phyloP scores from a whole-genome alignment of 306 rosid species.

The Begonia loranthoides region DNA sequence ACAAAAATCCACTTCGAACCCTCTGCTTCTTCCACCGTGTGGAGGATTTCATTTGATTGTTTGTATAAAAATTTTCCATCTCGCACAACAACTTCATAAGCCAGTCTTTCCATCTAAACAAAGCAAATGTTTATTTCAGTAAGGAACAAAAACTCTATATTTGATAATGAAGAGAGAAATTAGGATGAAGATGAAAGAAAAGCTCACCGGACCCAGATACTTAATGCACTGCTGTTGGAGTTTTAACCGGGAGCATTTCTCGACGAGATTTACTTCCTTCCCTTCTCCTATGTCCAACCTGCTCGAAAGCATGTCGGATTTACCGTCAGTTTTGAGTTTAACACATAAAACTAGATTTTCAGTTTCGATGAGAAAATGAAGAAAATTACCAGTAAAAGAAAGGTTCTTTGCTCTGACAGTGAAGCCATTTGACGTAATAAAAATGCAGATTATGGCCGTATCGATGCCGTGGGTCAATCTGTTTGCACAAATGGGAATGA shows the following conservation, averaged over 20 bases:
- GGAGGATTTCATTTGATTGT: constrained; percentile 64
- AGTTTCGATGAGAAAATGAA: not conserved
- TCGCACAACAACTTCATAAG: constrained; percentile 67
- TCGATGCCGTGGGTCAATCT: constrained; percentile 98
- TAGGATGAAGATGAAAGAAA: constrained; percentile 8
- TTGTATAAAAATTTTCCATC: constrained; percentile 68
- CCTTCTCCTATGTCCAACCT: constrained; percentile 99
- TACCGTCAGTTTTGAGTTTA: constrained; percentile 4
- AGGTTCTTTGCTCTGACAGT: constrained; percentile 77
- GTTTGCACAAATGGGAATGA: constrained; percentile 12
- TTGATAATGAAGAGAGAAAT: constrained; percentile 1
- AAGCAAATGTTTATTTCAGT: constrained; percentile 1
- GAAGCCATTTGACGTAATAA: constrained; percentile 82
- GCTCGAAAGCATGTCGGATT: constrained; percentile 14
- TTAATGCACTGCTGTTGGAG: constrained; percentile 94
- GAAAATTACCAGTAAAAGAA: constrained; percentile 87
- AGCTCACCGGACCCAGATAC: constrained; percentile 92
- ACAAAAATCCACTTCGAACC: constrained; percentile 92
- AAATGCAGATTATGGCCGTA: constrained; percentile 95
- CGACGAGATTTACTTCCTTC: constrained; percentile 61
- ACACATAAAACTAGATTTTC: not conserved
- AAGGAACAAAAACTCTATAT: constrained; percentile 4
- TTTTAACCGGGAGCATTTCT: constrained; percentile 63
- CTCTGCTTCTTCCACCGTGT: constrained; percentile 29
- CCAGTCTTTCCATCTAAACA: constrained; percentile 76